Base-by-base conservation (phyloP, 768 basidiomycete species). In the Trametes cingulata region DNA sequence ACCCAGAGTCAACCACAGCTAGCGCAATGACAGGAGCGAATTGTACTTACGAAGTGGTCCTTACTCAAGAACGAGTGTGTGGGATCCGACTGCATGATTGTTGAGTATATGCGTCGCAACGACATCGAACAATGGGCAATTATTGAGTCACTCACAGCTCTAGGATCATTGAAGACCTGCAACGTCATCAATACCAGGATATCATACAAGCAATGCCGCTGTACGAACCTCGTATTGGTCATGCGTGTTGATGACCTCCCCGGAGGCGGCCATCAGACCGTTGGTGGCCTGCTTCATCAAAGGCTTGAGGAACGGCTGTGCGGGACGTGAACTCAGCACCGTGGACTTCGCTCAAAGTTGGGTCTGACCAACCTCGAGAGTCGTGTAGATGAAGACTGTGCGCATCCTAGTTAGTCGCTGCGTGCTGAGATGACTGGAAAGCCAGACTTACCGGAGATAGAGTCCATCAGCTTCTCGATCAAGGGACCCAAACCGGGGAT, bases 61-160 rank as follows among this genome's bases (percentile, higher is more conserved):
- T 93, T 93, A 70, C 89, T 91, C 72, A 94, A 73, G 78, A 91
- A 91, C 3, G 90, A 93, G 70, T 93, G 91, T 2, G 91, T 95
- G 3, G 92, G 92, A 69, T 95, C 92, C 35, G 87, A 89, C 85
- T 91, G 65, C 45, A 20, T 4, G 25, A 14, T 6, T 20, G 1
- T 14, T 54, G 12, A 55, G 45, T 19, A 27, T n/a, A 24, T 9
- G 5, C 20, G 24, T 15, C 12, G 45, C 20, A 15, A 46, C 5
- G 20, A 20, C n/a, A n/a, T n/a, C n/a, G n/a, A n/a, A n/a, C n/a
- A n/a, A n/a, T n/a, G 1, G 33, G 29, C 7, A 15, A 17, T 14
- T 25, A 25, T 41, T 47, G 17, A 66, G 58, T 6, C 59, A 79
- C 80, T 69, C 65, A 90, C 88, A 14, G 91, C 88, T 59, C 82